Base-by-base conservation (phyloP, 2,329 filamentous ascomycete species). In the Hymenoscyphus occultus region DNA sequence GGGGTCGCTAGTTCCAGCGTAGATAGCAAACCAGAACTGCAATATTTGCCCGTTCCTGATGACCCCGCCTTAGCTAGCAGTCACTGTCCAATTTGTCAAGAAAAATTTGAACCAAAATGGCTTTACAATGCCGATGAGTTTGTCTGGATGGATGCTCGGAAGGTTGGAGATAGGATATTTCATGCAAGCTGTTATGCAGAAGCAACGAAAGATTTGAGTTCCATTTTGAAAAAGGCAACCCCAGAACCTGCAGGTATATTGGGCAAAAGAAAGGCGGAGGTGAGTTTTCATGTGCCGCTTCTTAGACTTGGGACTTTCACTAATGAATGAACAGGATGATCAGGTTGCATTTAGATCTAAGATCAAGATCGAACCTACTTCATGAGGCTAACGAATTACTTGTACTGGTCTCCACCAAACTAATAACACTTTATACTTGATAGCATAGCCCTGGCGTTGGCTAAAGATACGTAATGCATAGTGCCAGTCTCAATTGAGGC, bases 41-140 rank as follows among this genome's bases (percentile, higher is more conserved):
- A 85, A 60, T 97, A 91, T 75, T 90, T 99, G 13, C 86, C 88
- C 2, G 93, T 95, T 0, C 95, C 94, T 0, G 90, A 93, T 60
- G 90, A 94, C 69, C 84, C 87, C 19, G 84, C 86, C 32, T 83
- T 90, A 32, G 86, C 89, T 65, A 93, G 92, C 74, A 90, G 86
- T 16, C 84, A 90, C 0, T 99, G 95, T 74, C 92, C 93, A 1
- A 96, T 99, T 71, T 98, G 95, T 76, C 93, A 97, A 76, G 95
- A 99, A 76, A 90, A 90, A 70, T 98, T 99, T 72, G 90, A 96
- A 78, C 92, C 91, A 70, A 90, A 90, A 69, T 98, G 93, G 90
- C 88, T 94, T 6, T 92, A 96, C 72, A 92, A 96, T 68, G 91
- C 90, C 19, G 93, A 98, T 77, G 94, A 99, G 74, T 98, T 93